Evolutionary conservation across 2,329 filamentous ascomycete genomes (phyloP).

Genomic region (Cadophora gregata): DNA sequence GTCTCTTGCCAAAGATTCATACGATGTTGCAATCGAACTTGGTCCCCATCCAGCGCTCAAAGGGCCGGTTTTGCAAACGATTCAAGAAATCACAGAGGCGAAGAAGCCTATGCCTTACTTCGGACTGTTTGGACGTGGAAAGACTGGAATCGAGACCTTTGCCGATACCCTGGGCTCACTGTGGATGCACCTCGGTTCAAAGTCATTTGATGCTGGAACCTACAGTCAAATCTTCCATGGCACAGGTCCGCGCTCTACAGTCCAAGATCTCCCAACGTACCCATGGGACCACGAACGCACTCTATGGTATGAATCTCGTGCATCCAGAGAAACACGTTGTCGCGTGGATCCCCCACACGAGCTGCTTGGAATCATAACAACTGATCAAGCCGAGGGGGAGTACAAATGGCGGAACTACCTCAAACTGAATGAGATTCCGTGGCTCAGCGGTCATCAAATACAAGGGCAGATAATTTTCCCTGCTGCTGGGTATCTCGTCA

Average conservation of each 20-base stretch:
- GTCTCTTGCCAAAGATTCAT: slow-evolving; percentile 10
- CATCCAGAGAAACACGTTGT: background rate
- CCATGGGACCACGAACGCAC: slow-evolving; percentile 28
- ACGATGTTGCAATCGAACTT: slow-evolving; percentile 40
- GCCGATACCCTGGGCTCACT: slow-evolving; percentile 34
- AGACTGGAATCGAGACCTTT: slow-evolving; percentile 30
- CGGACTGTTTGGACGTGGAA: slow-evolving; percentile 20
- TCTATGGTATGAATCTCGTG: slow-evolving; percentile 31
- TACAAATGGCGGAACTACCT: slow-evolving; percentile 29
- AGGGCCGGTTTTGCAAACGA: slow-evolving; percentile 39
- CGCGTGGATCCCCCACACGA: slow-evolving; percentile 20
- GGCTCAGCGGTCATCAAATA: slow-evolving; percentile 53
- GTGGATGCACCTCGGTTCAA: slow-evolving; percentile 33
- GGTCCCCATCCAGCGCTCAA: slow-evolving; percentile 46
- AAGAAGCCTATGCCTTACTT: slow-evolving; percentile 25
- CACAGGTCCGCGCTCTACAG: background rate
- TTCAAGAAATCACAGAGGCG: slow-evolving; percentile 10
- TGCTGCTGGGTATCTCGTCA: slow-evolving; percentile 54
- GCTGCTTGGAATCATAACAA: slow-evolving; percentile 26
- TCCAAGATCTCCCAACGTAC: slow-evolving; percentile 29
- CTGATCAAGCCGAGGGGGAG: slow-evolving; percentile 14
- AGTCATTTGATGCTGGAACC: slow-evolving; percentile 25
- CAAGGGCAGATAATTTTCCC: slow-evolving; percentile 48
- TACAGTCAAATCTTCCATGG: slow-evolving; percentile 15
- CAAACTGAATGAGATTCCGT: slow-evolving; percentile 45